Evolutionary conservation across 1,139 yeast species (phyloP), one percentile per base, ranked within the genome.

Genomic region (Zygoascus sp.): DNA sequence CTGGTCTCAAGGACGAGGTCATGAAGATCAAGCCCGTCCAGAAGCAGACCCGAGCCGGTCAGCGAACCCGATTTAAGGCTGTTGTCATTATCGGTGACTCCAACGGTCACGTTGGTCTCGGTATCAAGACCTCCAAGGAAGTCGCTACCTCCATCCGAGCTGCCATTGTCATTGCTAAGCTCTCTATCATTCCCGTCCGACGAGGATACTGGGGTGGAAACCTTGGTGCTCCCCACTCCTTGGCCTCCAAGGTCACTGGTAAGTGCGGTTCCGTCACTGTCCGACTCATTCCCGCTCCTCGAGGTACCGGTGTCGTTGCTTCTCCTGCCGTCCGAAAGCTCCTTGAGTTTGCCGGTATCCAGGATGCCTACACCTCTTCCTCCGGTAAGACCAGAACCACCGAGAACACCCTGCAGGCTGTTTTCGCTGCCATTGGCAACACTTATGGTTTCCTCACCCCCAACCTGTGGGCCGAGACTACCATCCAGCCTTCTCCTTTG

Each of bases 151-250:
- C 99, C 72, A 92, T 92, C 80, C 89, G 96, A 79, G 96, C 97
- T 66, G 98, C 98, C 68, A 90, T 92, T 80, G 82, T 88, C 80
- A 90, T 92, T 73, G 99, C 98, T 75, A 92, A 92, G 83, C 84
- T 92, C 72, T 85, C 97, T 63, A 86, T 92, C 75, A 89, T 94
- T 73, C 99, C 99, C 73, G 92, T 94, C 80, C 90, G 99, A 84
- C 89, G 98, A 83, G 99, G 99, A 81, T 92, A 92, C 92, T 92
- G 99, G 99, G 99, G 99, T 79, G 77, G 96, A 75, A 87, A 88
- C 82, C 87, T 92, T 76, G 99, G 98, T 83, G 84, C 87, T 76
- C 98, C 98, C 71, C 99, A 92, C 86, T 87, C 98, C 63, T 84
- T 92, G 73, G 94, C 96, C 70, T 78, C 84, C 79, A 92, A 92